phyloP scores from a whole-genome alignment of 108 stramenopile genomes.

The Discostella pseudostelligera region DNA sequence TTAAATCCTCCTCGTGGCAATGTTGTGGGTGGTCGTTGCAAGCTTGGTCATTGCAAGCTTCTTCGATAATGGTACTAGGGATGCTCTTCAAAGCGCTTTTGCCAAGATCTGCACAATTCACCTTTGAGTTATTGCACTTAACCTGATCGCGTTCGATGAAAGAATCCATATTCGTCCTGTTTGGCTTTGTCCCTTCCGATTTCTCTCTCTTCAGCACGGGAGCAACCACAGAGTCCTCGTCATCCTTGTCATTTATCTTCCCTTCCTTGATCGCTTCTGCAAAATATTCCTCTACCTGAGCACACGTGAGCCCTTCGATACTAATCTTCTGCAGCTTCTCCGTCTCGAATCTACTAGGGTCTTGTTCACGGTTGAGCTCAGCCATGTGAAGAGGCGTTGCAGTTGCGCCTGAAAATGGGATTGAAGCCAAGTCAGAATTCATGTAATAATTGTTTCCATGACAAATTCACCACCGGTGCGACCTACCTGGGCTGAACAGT shows the following conservation, averaged over 20 bases:
- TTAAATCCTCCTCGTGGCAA: background rate
- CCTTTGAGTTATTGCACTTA: background rate
- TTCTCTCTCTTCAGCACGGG: slow-evolving; percentile 16
- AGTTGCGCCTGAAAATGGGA: slow-evolving; percentile 61
- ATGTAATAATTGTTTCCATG: background rate
- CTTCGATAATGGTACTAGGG: background rate
- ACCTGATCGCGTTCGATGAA: background rate
- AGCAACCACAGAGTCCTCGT: background rate
- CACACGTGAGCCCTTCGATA: slow-evolving; percentile 71
- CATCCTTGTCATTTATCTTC: slow-evolving; percentile 12
- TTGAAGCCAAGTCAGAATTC: background rate
- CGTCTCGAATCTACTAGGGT: slow-evolving; percentile 74
- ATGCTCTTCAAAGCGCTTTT: background rate
- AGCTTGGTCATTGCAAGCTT: background rate
- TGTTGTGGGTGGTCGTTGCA: background rate
- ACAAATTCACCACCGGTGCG: background rate
- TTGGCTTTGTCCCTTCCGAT: background rate
- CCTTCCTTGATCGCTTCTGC: slow-evolving; percentile 51
- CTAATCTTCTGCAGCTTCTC: slow-evolving; percentile 64
- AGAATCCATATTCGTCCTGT: background rate
- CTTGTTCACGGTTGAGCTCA: slow-evolving; percentile 65
- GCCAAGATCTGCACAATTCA: background rate
- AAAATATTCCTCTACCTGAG: slow-evolving; percentile 81
- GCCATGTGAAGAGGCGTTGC: slow-evolving; percentile 87
- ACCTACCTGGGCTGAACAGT: slow-evolving; percentile 68